Base-by-base conservation (phyloP, 1,284 basidiomycete species). In the Acaromyces ingoldii region DNA sequence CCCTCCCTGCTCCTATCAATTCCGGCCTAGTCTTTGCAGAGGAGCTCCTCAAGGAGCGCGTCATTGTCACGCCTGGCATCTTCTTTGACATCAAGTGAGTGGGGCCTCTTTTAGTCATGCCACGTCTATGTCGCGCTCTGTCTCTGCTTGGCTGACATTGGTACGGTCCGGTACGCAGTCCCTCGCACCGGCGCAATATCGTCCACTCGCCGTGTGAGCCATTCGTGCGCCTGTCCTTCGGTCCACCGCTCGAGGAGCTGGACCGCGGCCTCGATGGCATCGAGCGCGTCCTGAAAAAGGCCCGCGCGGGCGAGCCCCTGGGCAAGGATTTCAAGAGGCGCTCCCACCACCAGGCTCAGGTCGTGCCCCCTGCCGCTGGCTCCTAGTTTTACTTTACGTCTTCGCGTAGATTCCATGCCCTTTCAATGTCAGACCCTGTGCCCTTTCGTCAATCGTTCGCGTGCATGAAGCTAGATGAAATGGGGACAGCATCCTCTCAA, bases 11-110 rank as follows among this genome's bases (percentile, higher is more conserved):
- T 5, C 91, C 90, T 5, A 76, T 95, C 38, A 89, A 91, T 78
- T 89, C 88, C 63, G 91, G 91, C 19, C 78, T 95, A 66, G 89
- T 87, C 26, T 93, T 96, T 83, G 95, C 95, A 72, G 91, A 96
- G 72, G 91, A 95, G 77, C 79, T 90, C 31, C 81, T 96, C 39
- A 92, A 91, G 76, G 88, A 91, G 76, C 83, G 88, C 76, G 86
- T 87, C 24, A 91, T 91, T 60, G 87, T 90, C 51, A 89, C 91
- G 45, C 89, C 89, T 9, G 79, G 80, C 4, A 72, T 92, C 60
- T 91, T 91, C 81, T 93, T 93, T 67, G 66, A 68, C 37, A 56
- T 63, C 55, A 70, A 70, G 49, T 55, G 37, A 53, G 52, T 54
- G 15, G 29, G 30, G 11, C 19, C 17, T 15, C 39, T 15, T 48